Evolutionary conservation across 257 asterid species (phyloP).

Genomic region (Nicotiana tabacum): DNA sequence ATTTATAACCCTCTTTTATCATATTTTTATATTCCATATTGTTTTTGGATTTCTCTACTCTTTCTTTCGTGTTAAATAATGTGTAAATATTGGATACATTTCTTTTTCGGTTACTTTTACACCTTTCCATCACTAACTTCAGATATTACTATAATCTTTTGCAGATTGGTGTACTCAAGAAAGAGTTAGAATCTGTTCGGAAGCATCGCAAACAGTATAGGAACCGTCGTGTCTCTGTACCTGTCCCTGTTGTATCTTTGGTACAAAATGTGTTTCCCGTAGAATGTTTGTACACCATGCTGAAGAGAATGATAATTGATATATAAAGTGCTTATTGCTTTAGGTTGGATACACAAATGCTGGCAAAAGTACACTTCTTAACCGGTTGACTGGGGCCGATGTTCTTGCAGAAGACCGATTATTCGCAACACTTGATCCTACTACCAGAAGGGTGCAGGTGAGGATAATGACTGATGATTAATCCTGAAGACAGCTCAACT

Average conservation of each 20-base stretch:
- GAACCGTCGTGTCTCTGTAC: slow-evolving; percentile 60
- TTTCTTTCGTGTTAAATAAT: neutral
- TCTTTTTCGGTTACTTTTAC: neutral
- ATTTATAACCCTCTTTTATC: neutral
- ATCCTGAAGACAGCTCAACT: neutral
- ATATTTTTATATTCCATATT: neutral
- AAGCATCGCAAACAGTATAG: slow-evolving; percentile 96
- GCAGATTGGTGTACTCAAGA: slow-evolving; percentile 74
- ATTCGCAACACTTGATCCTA: slow-evolving; percentile 98
- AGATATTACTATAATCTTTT: slow-evolving; percentile 4
- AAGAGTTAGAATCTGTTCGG: slow-evolving; percentile 95
- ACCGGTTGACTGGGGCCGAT: slow-evolving; percentile 82
- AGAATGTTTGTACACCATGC: neutral
- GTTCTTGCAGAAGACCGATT: slow-evolving; percentile 92
- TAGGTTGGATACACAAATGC: slow-evolving; percentile 99
- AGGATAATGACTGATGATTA: slow-evolving; percentile 20
- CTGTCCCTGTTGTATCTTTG: slow-evolving; percentile 96
- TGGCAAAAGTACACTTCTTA: slow-evolving; percentile 93
- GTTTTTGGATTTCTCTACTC: neutral
- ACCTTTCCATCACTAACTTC: neutral
- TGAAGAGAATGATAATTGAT: neutral
- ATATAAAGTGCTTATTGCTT: slow-evolving; percentile 12
- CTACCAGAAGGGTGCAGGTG: slow-evolving; percentile 95
- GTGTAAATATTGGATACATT: neutral
- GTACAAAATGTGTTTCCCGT: slow-evolving; percentile 32